phyloP scores from a whole-genome alignment of 306 rosid species.

The Prunus mira region DNA sequence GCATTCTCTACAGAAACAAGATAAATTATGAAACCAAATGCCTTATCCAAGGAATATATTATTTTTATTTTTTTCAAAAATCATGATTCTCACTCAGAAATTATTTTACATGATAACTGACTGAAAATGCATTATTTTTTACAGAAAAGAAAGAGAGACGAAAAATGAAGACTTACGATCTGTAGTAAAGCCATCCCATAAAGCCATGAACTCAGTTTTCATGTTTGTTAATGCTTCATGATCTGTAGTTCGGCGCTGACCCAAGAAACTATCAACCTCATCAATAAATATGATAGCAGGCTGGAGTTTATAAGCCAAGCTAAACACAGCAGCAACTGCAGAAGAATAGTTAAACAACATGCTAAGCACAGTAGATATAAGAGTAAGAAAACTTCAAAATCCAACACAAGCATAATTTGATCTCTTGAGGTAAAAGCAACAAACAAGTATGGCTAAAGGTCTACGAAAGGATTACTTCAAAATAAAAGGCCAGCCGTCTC shows the following conservation, averaged over 20 bases:
- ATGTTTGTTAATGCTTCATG: slow-evolving; percentile 94
- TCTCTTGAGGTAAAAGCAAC: slow-evolving; percentile 1
- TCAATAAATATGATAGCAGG: slow-evolving; percentile 98
- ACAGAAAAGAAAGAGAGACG: background rate
- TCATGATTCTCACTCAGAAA: slow-evolving; percentile 6
- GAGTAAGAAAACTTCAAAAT: background rate
- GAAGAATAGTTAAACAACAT: slow-evolving; percentile 13
- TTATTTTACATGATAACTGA: slow-evolving; percentile 6
- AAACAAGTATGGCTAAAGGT: background rate
- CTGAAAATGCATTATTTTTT: background rate
- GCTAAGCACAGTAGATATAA: background rate
- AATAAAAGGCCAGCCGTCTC: background rate
- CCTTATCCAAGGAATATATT: slow-evolving; percentile 13
- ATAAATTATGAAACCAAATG: slow-evolving; percentile 3
- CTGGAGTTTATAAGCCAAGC: slow-evolving; percentile 95
- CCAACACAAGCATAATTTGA: background rate
- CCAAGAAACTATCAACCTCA: slow-evolving; percentile 98
- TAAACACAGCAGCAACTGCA: slow-evolving; percentile 94
- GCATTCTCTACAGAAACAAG: slow-evolving; percentile 58
- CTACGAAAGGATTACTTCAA: background rate
- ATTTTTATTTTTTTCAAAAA: no score
- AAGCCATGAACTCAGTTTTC: slow-evolving; percentile 99
- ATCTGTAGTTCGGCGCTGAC: slow-evolving; percentile 89
- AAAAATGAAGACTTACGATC: slow-evolving; percentile 62
- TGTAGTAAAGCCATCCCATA: slow-evolving; percentile 98